These are phyloP conservation scores for Prunus padus DNA, from an alignment of 306 rosid species.

Conservation along the genomic window DNA sequence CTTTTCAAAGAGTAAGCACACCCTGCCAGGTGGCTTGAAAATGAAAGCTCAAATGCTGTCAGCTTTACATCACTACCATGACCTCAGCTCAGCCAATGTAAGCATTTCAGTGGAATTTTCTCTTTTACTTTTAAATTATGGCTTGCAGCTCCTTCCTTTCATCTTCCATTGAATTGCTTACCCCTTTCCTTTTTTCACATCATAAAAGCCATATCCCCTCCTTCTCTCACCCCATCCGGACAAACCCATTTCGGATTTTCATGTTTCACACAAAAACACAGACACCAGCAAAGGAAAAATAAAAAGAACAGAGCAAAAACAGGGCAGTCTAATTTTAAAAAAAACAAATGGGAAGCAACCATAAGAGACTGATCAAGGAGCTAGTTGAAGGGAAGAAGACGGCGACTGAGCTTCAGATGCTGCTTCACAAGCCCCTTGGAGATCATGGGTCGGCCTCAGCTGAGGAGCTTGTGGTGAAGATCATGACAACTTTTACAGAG, in stretches of 20 bases:
- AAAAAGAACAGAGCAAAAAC: background rate
- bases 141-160: conserved; percentile 25
- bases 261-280: background rate
- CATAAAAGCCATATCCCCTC: conserved; percentile 16
- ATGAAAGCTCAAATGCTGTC: background rate
- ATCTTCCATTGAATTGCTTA: conserved; percentile 41
- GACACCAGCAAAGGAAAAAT: no score
- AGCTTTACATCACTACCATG: background rate
- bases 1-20: background rate
- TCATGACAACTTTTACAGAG: conserved; percentile 37
- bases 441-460: conserved; percentile 27
- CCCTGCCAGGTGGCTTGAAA: background rate
- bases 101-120: conserved; percentile 33
- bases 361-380: conserved; percentile 18
- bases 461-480: conserved; percentile 32
- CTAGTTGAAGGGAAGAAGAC: conserved; percentile 41
- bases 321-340: background rate
- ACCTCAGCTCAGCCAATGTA: background rate
- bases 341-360: background rate
- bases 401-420: conserved; percentile 46
- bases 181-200: conserved; percentile 40
- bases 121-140: background rate
- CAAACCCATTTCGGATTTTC: background rate
- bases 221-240: background rate
- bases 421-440: conserved; percentile 29